phyloP scores from a whole-genome alignment of 495 filamentous ascomycete genomes.

The Trichoderma erinaceum region DNA sequence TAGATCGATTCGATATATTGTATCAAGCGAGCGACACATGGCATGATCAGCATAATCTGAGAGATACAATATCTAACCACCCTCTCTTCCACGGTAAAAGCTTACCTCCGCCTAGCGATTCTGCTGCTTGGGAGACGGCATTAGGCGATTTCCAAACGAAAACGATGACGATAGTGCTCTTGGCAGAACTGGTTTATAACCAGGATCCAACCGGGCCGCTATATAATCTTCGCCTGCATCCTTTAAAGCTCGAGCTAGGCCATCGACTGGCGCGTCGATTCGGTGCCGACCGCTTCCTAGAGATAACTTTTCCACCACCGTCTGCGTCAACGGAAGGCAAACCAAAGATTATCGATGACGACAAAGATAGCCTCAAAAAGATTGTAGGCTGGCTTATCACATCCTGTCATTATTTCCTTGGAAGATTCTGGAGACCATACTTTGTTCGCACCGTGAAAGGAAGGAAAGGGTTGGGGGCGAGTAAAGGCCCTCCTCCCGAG shows the following conservation, averaged over 20 bases:
- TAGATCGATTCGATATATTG: conserved; percentile 25
- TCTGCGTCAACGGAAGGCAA: conserved; percentile 22
- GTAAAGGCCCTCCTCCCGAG: not conserved
- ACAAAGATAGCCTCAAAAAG: not conserved
- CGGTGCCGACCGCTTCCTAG: conserved; percentile 42
- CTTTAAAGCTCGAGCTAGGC: conserved; percentile 34
- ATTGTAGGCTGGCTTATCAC: conserved; percentile 32
- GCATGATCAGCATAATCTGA: conserved; percentile 29
- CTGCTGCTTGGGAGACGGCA: conserved; percentile 34
- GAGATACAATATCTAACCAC: conserved; percentile 29
- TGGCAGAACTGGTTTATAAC: conserved; percentile 20
- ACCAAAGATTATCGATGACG: not conserved
- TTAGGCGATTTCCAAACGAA: conserved; percentile 28
- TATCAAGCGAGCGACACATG: conserved; percentile 32
- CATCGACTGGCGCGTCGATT: conserved; percentile 42
- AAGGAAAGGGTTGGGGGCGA: conserved; percentile 22
- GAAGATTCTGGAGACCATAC: conserved; percentile 42
- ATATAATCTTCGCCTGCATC: conserved; percentile 31
- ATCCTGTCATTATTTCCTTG: conserved; percentile 32
- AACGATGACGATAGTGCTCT: conserved; percentile 31
- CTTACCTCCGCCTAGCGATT: conserved; percentile 34
- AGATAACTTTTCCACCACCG: conserved; percentile 35
- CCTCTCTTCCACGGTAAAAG: conserved; percentile 32
- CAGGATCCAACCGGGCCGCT: conserved; percentile 29
- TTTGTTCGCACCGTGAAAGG: conserved; percentile 33